phyloP scores from a whole-genome alignment of 78 protist species.

The Andalucia godoyi region DNA sequence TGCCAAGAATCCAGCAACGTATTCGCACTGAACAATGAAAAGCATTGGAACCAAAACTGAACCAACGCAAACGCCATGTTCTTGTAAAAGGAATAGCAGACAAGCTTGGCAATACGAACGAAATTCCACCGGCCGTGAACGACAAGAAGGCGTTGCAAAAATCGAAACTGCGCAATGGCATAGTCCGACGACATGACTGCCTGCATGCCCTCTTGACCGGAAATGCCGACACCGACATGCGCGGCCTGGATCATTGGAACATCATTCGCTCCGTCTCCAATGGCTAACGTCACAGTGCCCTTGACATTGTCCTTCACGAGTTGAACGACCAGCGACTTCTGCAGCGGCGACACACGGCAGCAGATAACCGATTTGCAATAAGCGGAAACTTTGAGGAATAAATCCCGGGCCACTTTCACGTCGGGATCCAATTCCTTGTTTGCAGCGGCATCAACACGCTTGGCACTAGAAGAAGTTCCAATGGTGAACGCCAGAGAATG shows the following conservation, averaged over 20 bases:
- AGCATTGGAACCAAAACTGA: constrained; percentile 8
- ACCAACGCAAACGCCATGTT: constrained; percentile 24
- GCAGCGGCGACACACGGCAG: constrained; percentile 77
- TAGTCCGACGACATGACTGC: constrained; percentile 77
- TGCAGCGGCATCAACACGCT: too few relatives aligned
- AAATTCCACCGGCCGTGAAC: constrained; percentile 68
- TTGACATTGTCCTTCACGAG: constrained; percentile 20
- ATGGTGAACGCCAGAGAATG: constrained; percentile 23
- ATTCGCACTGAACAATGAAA: not conserved
- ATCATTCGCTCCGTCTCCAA: constrained; percentile 90
- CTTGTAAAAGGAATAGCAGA: constrained; percentile 59
- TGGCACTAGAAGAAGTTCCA: too few relatives aligned
- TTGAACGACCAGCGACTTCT: constrained; percentile 58
- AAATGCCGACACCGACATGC: constrained; percentile 75
- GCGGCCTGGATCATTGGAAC: constrained; percentile 81
- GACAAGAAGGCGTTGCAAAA: constrained; percentile 34
- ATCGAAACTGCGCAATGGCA: constrained; percentile 46
- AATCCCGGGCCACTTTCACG: not conserved
- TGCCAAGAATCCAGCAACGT: constrained; percentile 15
- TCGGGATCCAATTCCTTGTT: not conserved
- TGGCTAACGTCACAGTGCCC: constrained; percentile 44
- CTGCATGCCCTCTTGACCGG: constrained; percentile 79
- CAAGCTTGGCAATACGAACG: constrained; percentile 24
- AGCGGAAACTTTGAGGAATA: constrained; percentile 51
- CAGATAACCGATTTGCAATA: constrained; percentile 62